Evolutionary conservation across 106 monocot genomes (phyloP).

Genomic region (Dioscorea dumetorum): DNA sequence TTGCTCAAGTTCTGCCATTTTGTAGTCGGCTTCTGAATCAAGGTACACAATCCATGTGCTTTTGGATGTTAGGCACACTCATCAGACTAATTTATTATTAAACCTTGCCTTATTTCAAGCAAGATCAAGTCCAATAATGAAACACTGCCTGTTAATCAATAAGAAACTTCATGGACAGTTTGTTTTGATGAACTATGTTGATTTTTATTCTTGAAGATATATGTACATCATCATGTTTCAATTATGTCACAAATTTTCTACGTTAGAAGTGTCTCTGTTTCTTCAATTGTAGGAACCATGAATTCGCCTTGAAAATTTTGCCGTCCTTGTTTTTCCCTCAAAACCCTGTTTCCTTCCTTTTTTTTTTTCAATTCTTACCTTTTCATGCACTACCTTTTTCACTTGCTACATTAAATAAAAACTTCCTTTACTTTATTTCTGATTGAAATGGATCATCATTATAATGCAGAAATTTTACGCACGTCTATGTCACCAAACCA

Average conservation of each 20-base stretch:
- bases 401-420: background rate
- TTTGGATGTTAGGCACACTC: background rate
- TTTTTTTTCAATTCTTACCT: background rate
- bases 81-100: background rate
- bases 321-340: background rate
- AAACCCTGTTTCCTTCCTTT: background rate
- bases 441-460: background rate
- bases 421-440: background rate
- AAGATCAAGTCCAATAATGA: background rate
- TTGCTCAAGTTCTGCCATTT: constrained; percentile 68
- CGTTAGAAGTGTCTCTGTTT: no score
- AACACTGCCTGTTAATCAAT: background rate
- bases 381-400: no score
- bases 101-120: background rate
- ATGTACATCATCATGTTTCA: no score
- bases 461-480: constrained; percentile 50
- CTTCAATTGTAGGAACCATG: no score
- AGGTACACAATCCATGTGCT: constrained; percentile 22
- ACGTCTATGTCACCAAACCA: constrained; percentile 47
- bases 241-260: no score
- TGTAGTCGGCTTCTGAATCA: constrained; percentile 70
- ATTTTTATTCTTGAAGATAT: no score
- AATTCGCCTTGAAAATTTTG: no score
- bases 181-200: no score
- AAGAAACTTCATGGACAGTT: no score